Base-by-base conservation (phyloP, 768 basidiomycete genomes). In the Infundibulicybe gibba region DNA sequence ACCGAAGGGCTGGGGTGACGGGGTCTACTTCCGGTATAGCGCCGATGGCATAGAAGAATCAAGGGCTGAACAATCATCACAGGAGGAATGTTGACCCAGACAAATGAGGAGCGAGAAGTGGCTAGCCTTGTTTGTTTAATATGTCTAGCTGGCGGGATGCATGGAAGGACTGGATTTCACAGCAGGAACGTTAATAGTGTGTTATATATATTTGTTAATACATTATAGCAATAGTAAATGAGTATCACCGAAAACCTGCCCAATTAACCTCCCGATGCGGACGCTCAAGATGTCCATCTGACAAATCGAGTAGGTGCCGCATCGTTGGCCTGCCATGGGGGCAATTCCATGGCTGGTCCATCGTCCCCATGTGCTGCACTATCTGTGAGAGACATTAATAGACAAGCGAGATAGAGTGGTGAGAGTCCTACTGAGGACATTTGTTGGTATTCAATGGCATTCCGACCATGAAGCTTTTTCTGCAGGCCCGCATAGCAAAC, bases 401-500 rank as follows among this genome's bases (percentile, higher is more conserved):
- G 15, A 35, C 16, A 32, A 17, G 17, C 13, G 15, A 13, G 25
- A 31, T 14, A 34, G 40, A 30, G 38, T 30, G 5, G 42, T 21
- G n/a, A 15, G 30, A 8, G 17, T 68, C 79, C 61, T 56, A 90
- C 87, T 49, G 71, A 59, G 15, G 72, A 77, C 95, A 99, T 98
- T 58, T 90, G 90, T 13, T 70, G 49, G 65, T 71, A 32, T 77
- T 92, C 50, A 98, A 71, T 10, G 93, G 74, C 70, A 81, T 90
- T 3, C 97, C 94, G 38, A 97, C 76, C 97, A 98, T 99, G 35
- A 97, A 85, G 63, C 94, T 97, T 70, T 90, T 94, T 52, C 95
- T 65, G 65, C 97, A 99, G 0, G 97, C 97, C 32, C 94, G 80
- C 79, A 85, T 90, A 0, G 97, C 97, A 60, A 99, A 97, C 94